A percentile compares a stretch with the other conserved stretches of the same genome.
Conservation (phyloP, 805 yeast genomes). For the Ogataea salicorniae region DNA sequence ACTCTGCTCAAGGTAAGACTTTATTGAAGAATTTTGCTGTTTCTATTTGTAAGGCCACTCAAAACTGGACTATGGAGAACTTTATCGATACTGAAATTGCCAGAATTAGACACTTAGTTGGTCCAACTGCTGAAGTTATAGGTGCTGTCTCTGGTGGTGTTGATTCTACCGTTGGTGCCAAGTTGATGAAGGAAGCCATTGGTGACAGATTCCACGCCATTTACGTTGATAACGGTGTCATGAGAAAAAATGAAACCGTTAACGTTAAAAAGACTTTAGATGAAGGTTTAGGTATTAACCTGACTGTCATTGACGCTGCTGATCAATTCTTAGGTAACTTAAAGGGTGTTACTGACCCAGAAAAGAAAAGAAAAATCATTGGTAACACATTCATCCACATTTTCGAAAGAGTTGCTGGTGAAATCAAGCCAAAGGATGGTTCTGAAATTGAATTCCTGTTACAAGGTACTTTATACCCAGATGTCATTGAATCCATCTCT, state of each 20-base stretch:
- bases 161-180: slow-evolving; percentile 98
- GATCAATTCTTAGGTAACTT: slow-evolving; percentile 83
- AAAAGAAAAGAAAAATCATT: slow-evolving; percentile 96
- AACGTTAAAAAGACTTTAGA: slow-evolving; percentile 84
- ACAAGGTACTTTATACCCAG: slow-evolving; percentile 98
- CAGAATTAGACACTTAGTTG: slow-evolving; percentile 86
- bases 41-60: slow-evolving; percentile 76
- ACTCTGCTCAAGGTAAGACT: slow-evolving; percentile 84
- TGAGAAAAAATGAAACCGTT: slow-evolving; percentile 90
- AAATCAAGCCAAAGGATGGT: slow-evolving; percentile 84
- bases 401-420: slow-evolving; percentile 92
- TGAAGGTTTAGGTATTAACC: slow-evolving; percentile 89
- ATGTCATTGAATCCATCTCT: slow-evolving; percentile 96
- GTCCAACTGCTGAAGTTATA: slow-evolving; percentile 96
- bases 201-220: slow-evolving; percentile 99
- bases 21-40: slow-evolving; percentile 91
- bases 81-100: slow-evolving; percentile 94
- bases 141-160: slow-evolving; percentile 99
- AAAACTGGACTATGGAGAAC: slow-evolving; percentile 98
- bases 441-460: slow-evolving; percentile 86
- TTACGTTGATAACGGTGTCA: slow-evolving; percentile 95
- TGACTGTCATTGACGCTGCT: slow-evolving; percentile 90
- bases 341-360: slow-evolving; percentile 96
- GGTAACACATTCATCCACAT: slow-evolving; percentile 97
- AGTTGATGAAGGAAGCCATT: slow-evolving; percentile 95